Base-by-base conservation (phyloP, 164 flowering plant species). In the Kalanchoe fedtschenkoi region DNA sequence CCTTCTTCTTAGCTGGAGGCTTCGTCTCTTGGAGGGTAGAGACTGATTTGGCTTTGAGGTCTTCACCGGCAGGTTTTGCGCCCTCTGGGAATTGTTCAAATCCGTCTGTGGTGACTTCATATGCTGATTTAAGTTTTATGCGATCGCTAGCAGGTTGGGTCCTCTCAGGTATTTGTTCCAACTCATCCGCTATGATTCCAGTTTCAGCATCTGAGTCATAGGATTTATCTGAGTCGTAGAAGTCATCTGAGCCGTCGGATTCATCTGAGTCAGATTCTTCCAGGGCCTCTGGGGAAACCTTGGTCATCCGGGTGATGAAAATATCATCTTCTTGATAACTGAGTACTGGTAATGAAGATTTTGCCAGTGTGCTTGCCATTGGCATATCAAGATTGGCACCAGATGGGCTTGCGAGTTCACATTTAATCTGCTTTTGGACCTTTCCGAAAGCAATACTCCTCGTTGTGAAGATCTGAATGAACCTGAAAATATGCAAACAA, bases 401-500 rank as follows among this genome's bases (percentile, higher is more conserved):
- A 56, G 8, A n/a, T 58, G 81, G 65, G 68, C 69, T 64, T 60
- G 70, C 41, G 30, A 81, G 65, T 69, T 81, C 85, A 72, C 83
- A 87, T 62, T 68, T 88, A 66, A 87, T 77, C 66, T 72, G 82
- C 76, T 88, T 91, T 72, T 84, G 78, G 69, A 83, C 58, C 69
- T 77, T 89, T 28, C 92, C 96, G 64, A 89, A 89, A 33, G 73
- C 34, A 42, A 91, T 69, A 58, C 62, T 76, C 66, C 72, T 74
- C 38, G 61, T 55, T 33, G 85, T 74, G 66, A 83, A 84, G 28
- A 39, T 65, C 61, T 81, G 70, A 15, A 82, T 65, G 62, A 91
- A 91, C 69, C 98, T 91, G 75, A 14, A 69, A 65, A 1, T 19
- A 71, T 26, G 61, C 15, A 9, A 56, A n/a, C n/a, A n/a, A 38